Base-by-base conservation (phyloP, 371 early-diverging fungal species). In the Zopfochytrium polystomum region DNA sequence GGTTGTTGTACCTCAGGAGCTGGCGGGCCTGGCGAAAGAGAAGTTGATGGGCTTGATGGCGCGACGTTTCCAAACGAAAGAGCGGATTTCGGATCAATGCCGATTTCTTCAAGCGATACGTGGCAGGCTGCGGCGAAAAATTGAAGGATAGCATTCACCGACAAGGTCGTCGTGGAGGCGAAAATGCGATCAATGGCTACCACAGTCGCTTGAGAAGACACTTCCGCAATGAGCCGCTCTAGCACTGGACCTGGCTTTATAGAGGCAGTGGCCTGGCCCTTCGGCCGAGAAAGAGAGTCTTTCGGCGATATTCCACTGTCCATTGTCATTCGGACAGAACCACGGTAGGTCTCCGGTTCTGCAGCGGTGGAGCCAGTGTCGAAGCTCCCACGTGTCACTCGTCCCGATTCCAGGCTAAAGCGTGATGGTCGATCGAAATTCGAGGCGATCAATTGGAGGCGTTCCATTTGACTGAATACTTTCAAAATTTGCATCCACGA, bases 171-270 rank as follows among this genome's bases (percentile, higher is more conserved):
- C 0, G 81, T 78, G 38, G 54, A 57, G 20, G 75, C 65, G 63
- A 84, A 84, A 32, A 84, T 73, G 18, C 75, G 72, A 61, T 83
- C 84, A 46, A 83, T 68, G 18, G 71, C 68, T 11, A 80, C 71
- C 22, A 79, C 56, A 1, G 72, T 67, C 9, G 69, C 62, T 52
- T 78, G 78, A 25, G 66, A 64, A 30, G 75, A 63, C 29, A 80
- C 65, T 33, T 80, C 80, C 9, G 68, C 67, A 11, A 76, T 63
- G 26, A 76, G 66, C 55, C 68, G 69, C 51, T 73, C 75, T 5
- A 76, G 52, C 20, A 66, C 64, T 22, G 67, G 71, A 45, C 64
- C 62, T 3, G 62, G 64, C 5, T 64, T 25, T 38, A 38, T 30
- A 11, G 60, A 26, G 18, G 52, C 43, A 9, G 26, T 27, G 18